Conservation (phyloP, 192 early-diverging fungal species). For the Diversispora epigaea region DNA sequence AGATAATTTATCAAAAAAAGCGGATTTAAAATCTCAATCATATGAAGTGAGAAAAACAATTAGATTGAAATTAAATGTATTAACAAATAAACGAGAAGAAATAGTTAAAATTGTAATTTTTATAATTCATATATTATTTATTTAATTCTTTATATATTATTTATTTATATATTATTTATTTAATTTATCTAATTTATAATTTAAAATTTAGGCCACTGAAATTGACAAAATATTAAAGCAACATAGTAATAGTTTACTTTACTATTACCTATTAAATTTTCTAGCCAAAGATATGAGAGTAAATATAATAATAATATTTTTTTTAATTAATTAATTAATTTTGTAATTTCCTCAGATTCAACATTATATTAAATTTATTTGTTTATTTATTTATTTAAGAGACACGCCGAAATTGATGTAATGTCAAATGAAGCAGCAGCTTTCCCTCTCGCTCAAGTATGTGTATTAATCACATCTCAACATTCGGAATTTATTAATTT, state of each 20-base stretch:
- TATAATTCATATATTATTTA: background rate
- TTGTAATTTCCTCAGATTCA: background rate
- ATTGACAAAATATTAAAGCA: background rate
- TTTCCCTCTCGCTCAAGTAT: conserved; percentile 65
- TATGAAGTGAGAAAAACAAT: background rate
- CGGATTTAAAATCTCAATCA: background rate
- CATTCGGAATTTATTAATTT: conserved; percentile 61
- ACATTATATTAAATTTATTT: background rate
- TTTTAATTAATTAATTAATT: background rate
- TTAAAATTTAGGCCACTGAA: background rate
- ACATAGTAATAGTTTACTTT: background rate
- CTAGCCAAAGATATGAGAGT: background rate
- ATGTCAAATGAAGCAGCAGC: conserved; percentile 45
- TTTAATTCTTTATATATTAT: background rate
- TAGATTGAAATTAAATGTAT: background rate
- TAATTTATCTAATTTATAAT: background rate
- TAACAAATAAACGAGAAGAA: background rate
- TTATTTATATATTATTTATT: background rate
- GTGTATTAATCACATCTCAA: conserved; percentile 54
- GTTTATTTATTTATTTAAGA: conserved; percentile 32
- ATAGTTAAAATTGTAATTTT: conserved; percentile 8
- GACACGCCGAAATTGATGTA: conserved; percentile 74
- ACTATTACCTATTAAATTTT: conserved; percentile 12
- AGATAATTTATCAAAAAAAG: background rate
- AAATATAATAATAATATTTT: background rate